Evolutionary conservation across 139 green algal genomes (phyloP).

Genomic region (Chlorella ohadii): DNA sequence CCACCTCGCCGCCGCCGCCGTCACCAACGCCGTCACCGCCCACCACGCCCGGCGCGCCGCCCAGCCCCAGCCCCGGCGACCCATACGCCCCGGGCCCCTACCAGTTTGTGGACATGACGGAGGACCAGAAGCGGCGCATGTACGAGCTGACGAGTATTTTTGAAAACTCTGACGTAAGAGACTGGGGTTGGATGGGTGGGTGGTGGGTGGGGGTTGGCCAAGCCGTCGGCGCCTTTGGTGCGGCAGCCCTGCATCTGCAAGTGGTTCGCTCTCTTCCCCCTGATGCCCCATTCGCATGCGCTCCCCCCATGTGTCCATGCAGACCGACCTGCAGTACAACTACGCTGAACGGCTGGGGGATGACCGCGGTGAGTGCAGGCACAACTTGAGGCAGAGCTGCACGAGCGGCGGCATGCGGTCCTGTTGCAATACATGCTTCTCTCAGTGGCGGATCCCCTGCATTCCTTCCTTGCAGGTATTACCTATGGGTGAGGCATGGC

Average conservation of each 20-base stretch:
- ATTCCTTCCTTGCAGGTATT: slow-evolving; percentile 31
- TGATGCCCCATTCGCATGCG: too few relatives aligned
- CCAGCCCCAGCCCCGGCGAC: background rate
- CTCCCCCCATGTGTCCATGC: too few relatives aligned
- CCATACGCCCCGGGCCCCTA: background rate
- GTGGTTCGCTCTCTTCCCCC: too few relatives aligned
- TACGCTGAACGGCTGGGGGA: slow-evolving; percentile 13
- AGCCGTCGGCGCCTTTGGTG: too few relatives aligned
- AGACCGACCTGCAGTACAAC: slow-evolving; percentile 24
- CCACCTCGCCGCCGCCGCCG: background rate
- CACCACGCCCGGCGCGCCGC: background rate
- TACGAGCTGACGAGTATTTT: slow-evolving; percentile 47
- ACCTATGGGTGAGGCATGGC: slow-evolving; percentile 25
- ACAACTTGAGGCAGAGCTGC: background rate
- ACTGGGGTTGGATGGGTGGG: background rate
- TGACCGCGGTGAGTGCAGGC: background rate
- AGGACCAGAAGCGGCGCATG: slow-evolving; percentile 34
- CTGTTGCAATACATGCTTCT: too few relatives aligned
- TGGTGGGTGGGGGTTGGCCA: too few relatives aligned
- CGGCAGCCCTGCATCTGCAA: too few relatives aligned
- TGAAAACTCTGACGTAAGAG: slow-evolving; percentile 36
- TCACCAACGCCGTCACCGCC: background rate
- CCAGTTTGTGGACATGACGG: slow-evolving; percentile 21
- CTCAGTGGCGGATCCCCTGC: too few relatives aligned
- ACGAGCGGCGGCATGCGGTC: too few relatives aligned